phyloP scores from a whole-genome alignment of 164 flowering plant genomes.

The Piper betle region DNA sequence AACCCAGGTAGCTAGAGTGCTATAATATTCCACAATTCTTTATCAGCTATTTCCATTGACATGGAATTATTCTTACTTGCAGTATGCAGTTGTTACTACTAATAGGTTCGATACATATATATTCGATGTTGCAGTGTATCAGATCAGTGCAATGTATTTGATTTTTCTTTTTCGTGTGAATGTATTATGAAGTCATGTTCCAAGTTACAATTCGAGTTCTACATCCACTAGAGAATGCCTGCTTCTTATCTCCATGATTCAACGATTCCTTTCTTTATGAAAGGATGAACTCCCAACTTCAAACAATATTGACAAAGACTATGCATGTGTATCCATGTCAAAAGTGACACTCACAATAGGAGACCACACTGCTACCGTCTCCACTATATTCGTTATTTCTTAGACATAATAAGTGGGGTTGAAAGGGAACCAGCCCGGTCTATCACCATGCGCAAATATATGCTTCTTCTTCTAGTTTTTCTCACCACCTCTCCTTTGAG shows the following conservation, averaged over 20 bases:
- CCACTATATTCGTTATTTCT: not conserved
- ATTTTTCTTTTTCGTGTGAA: too few relatives aligned
- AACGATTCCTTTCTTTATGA: slow-evolving; percentile 88
- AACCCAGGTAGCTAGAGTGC: too few relatives aligned
- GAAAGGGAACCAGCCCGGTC: not conserved
- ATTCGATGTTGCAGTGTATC: too few relatives aligned
- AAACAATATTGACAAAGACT: not conserved
- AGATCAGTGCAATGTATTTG: too few relatives aligned
- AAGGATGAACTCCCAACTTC: slow-evolving; percentile 33
- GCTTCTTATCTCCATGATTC: slow-evolving; percentile 91
- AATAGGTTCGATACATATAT: too few relatives aligned
- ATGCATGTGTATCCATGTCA: not conserved
- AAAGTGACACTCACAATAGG: not conserved
- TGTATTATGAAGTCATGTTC: too few relatives aligned
- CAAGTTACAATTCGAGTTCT: too few relatives aligned
- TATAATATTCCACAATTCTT: too few relatives aligned
- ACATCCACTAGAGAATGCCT: slow-evolving; percentile 14
- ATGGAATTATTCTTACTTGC: too few relatives aligned
- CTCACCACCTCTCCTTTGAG: not conserved
- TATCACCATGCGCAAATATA: not conserved
- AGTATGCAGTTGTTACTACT: too few relatives aligned
- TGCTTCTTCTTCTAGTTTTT: not conserved
- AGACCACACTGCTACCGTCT: not conserved
- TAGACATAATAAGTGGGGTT: not conserved
- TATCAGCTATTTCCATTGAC: too few relatives aligned